phyloP scores from a whole-genome alignment of 805 yeast genomes.

The Wickerhamiella allomyrinae region DNA sequence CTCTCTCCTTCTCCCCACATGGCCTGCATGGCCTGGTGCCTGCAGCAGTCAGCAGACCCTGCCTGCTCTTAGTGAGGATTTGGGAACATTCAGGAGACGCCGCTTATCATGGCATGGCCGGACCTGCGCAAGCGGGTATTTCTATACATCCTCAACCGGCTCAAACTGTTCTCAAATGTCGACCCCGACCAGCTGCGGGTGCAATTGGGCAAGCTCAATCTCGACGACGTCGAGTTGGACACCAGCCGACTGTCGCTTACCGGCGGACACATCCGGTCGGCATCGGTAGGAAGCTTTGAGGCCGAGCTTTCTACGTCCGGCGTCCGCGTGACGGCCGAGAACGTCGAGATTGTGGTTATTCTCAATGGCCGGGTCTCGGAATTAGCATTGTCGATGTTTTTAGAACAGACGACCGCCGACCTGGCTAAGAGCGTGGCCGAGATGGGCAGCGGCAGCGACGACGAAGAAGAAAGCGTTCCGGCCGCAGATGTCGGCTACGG shows the following conservation, averaged over 20 bases:
- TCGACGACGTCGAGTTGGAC: slow-evolving; percentile 53
- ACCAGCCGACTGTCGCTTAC: slow-evolving; percentile 53
- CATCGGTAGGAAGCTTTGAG: slow-evolving; percentile 40
- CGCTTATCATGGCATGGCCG: slow-evolving; percentile 17
- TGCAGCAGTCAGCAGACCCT: too few relatives aligned
- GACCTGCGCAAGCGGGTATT: slow-evolving; percentile 71
- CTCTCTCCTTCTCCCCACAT: not conserved
- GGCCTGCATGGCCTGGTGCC: too few relatives aligned
- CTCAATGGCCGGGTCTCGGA: slow-evolving; percentile 12
- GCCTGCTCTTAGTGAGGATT: too few relatives aligned
- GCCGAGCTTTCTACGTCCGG: slow-evolving; percentile 55
- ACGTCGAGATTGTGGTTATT: slow-evolving; percentile 33
- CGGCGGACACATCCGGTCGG: slow-evolving; percentile 47
- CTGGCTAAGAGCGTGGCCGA: slow-evolving; percentile 8
- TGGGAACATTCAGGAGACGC: too few relatives aligned
- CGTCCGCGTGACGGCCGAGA: slow-evolving; percentile 43
- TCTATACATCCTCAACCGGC: slow-evolving; percentile 65
- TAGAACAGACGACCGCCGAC: slow-evolving; percentile 13
- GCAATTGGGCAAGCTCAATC: slow-evolving; percentile 40
- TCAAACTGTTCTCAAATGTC: slow-evolving; percentile 66
- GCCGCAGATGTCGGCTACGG: slow-evolving; percentile 21
- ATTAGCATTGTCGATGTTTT: slow-evolving; percentile 13
- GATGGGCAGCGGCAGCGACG: slow-evolving; percentile 2
- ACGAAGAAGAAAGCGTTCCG: slow-evolving; percentile 10
- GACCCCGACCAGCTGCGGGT: slow-evolving; percentile 74